Evolutionary conservation across 371 early-diverging fungal genomes (phyloP), one percentile per base, ranked within the genome.

Genomic region (Mucor irregularis): DNA sequence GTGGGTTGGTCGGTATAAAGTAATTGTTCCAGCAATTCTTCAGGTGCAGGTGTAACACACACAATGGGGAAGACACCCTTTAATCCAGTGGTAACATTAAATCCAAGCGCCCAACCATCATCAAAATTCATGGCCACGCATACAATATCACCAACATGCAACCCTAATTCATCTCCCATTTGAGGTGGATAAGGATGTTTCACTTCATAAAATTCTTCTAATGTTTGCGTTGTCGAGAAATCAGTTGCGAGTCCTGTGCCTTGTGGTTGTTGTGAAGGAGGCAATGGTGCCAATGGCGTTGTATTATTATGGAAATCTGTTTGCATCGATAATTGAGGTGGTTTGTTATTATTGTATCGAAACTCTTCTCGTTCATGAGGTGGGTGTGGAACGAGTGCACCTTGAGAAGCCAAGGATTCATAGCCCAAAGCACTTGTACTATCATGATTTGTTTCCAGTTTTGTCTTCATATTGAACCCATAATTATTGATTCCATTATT

Each of bases 51-150:
- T 31, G 69, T 39, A 1, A 87, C 81, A 60, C 88, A 88, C 5
- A 84, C 83, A 13, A 86, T 47, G 5, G 91, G 91, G 71, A 91
- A 91, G 7, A 85, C 89, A 10, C 91, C 91, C 42, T 74, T 76
- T 24, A 73, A 67, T 8, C 85, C 83, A 1, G 89, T 84, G 39
- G 78, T 76, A 47, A 83, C 81, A 74, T 88, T 89, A 38, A 76
- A 71, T 3, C 90, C 90, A 7, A 87, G 73, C 14, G 82, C 90
- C 90, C 90, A 89, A 2, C 87, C 87, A 59, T 89, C 89, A 52
- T 85, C 85, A 61, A 85, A 88, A 30, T 66, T 71, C 43, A 71
- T 57, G 26, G 77, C 74, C 9, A 91, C 73, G 16, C 74, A 80
- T 5, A 91, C 72, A 45, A 86, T 75, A 66, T 91, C 91, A 13